Evolutionary conservation across 257 asterid species (phyloP).

Genomic region (Linderniella brevidens): DNA sequence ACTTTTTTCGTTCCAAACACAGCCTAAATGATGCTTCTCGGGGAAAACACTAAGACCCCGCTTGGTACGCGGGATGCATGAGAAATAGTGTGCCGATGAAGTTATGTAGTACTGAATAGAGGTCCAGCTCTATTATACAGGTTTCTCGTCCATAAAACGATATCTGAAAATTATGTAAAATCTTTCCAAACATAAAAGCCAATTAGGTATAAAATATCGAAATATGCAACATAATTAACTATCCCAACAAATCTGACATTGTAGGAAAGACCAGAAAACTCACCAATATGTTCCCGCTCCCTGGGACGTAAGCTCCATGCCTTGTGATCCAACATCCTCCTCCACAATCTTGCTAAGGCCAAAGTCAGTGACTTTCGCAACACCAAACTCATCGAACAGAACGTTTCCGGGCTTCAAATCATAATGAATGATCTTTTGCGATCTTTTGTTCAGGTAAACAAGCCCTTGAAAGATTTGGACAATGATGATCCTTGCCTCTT

Average conservation of each 20-base stretch:
- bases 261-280: constrained; percentile 15
- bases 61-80: no score
- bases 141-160: no score
- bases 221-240: constrained; percentile 2
- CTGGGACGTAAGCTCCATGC: constrained; percentile 99
- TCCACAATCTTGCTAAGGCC: constrained; percentile 99
- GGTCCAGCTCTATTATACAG: no score
- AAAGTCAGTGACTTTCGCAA: constrained; percentile 93
- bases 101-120: no score
- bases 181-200: no score
- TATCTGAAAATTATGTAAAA: no score
- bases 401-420: constrained; percentile 99
- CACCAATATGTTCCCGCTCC: constrained; percentile 99
- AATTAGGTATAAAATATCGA: no score
- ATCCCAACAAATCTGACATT: no score
- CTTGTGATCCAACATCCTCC: constrained; percentile 95
- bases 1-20: no score
- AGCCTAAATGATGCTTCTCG: no score
- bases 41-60: no score
- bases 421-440: constrained; percentile 87
- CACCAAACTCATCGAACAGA: constrained; percentile 72
- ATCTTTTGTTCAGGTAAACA: constrained; percentile 79
- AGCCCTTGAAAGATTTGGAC: constrained; percentile 95
- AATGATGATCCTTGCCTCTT: constrained; percentile 78
- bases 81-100: no score